These are phyloP conservation scores for Tolypocladium inflatum DNA, from an alignment of 2,329 filamentous ascomycete genomes.

Conservation along the genomic window DNA sequence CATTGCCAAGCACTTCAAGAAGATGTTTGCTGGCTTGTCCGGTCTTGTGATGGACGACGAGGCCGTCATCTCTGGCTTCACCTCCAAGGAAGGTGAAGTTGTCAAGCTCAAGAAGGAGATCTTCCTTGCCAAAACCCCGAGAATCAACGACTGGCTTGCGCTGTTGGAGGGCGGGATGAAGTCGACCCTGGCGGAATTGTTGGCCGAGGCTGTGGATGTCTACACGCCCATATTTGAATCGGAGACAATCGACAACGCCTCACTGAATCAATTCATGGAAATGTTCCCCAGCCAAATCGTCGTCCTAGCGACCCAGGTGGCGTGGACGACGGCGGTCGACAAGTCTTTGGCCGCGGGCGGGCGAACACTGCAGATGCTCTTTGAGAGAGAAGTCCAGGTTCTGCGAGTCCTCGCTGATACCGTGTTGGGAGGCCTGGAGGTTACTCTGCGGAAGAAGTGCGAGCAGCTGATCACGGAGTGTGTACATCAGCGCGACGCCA, in stretches of 20 bases:
- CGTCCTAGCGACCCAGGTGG: slow-evolving; percentile 85
- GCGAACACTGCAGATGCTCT: slow-evolving; percentile 57
- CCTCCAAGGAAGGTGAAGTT: slow-evolving; percentile 88
- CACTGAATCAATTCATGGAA: slow-evolving; percentile 71
- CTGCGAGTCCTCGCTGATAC: slow-evolving; percentile 79
- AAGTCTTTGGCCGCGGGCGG: slow-evolving; percentile 65
- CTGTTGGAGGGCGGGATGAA: slow-evolving; percentile 92
- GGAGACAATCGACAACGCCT: slow-evolving; percentile 56
- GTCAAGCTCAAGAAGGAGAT: slow-evolving; percentile 85
- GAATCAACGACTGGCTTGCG: slow-evolving; percentile 98
- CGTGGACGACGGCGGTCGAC: slow-evolving; percentile 86
- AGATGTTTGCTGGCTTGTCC: slow-evolving; percentile 97
- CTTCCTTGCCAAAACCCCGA: slow-evolving; percentile 83
- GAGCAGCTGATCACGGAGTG: slow-evolving; percentile 98
- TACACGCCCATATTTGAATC: slow-evolving; percentile 72
- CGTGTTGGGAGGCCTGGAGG: slow-evolving; percentile 80
- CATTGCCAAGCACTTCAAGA: slow-evolving; percentile 97
- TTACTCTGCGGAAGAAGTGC: slow-evolving; percentile 88
- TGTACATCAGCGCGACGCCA: slow-evolving; percentile 91
- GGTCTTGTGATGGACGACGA: slow-evolving; percentile 89
- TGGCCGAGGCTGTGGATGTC: slow-evolving; percentile 75
- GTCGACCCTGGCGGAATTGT: slow-evolving; percentile 77
- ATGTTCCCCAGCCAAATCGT: slow-evolving; percentile 90
- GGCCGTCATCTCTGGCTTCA: slow-evolving; percentile 80
- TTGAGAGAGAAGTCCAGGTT: slow-evolving; percentile 74